Evolutionary conservation across 495 filamentous ascomycete genomes (phyloP).

Genomic region (Pyronema domesticum): DNA sequence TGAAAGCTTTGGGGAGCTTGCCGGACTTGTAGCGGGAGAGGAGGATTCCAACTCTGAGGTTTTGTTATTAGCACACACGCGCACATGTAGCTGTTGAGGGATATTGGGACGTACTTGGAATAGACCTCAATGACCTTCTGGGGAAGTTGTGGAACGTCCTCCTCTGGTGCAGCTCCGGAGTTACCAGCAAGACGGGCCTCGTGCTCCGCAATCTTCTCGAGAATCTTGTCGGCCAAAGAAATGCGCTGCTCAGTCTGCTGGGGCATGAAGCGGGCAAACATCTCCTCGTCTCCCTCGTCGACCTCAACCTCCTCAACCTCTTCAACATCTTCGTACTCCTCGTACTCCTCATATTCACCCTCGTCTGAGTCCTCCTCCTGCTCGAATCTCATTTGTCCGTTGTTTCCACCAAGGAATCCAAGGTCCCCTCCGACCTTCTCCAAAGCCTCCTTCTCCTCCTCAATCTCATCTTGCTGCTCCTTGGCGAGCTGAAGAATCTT

Average conservation of each 20-base stretch:
- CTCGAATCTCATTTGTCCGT: conserved; percentile 29
- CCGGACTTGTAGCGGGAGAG: conserved; percentile 88
- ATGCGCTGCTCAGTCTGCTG: conserved; percentile 40
- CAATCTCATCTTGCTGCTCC: conserved; percentile 27
- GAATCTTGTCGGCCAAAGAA: conserved; percentile 77
- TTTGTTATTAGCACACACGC: conserved; percentile 4
- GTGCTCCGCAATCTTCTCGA: conserved; percentile 83
- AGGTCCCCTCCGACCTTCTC: not conserved
- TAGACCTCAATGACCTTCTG: conserved; percentile 89
- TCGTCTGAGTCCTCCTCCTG: conserved; percentile 32
- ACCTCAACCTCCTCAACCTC: conserved; percentile 68
- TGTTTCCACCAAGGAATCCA: conserved; percentile 8
- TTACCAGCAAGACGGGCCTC: conserved; percentile 46
- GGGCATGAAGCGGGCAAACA: conserved; percentile 79
- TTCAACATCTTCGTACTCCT: conserved; percentile 46
- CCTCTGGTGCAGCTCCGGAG: conserved; percentile 35
- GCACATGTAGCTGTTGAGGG: not conserved
- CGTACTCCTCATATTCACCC: conserved; percentile 39
- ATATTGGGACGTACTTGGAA: conserved; percentile 43
- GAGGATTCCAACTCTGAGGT: conserved; percentile 56
- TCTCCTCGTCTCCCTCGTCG: conserved; percentile 72
- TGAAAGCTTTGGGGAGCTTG: conserved; percentile 90
- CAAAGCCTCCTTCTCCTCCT: conserved; percentile 31
- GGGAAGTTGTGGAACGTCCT: conserved; percentile 71
- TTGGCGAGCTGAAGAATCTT: conserved; percentile 73